Evolutionary conservation across 139 green algal genomes (phyloP).

Genomic region (Chlorella sp.): DNA sequence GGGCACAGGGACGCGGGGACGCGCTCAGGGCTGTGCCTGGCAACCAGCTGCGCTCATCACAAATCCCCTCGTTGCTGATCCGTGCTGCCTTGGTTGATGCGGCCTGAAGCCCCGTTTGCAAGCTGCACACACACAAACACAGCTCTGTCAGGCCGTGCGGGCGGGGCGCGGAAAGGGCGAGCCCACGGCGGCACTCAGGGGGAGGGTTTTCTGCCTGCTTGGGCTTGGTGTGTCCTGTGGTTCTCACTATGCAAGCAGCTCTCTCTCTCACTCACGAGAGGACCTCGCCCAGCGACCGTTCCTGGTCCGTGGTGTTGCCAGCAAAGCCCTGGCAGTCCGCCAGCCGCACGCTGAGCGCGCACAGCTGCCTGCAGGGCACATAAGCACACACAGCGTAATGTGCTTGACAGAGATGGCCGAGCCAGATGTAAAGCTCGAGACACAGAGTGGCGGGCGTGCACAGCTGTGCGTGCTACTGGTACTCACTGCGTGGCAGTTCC

Average conservation of each 20-base stretch:
- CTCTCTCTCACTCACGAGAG: not conserved
- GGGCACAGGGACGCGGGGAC: not conserved
- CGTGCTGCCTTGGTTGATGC: too few species aligned
- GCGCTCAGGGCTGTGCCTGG: too few species aligned
- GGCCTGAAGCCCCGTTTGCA: too few species aligned
- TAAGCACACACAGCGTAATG: not conserved
- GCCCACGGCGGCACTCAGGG: not conserved
- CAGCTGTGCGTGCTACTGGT: too few species aligned
- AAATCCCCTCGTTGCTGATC: too few species aligned
- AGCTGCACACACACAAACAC: not conserved
- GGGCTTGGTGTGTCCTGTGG: not conserved
- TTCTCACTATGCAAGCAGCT: not conserved
- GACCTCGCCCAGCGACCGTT: not conserved
- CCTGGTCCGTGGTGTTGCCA: not conserved
- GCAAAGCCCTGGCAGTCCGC: not conserved
- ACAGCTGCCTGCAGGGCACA: not conserved
- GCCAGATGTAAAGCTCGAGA: too few species aligned
- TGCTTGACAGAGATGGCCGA: too few species aligned
- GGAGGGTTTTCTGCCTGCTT: not conserved
- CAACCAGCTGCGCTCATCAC: too few species aligned
- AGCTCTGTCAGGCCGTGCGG: not conserved
- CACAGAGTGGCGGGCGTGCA: too few species aligned
- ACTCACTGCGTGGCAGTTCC: too few species aligned
- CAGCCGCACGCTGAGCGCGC: not conserved
- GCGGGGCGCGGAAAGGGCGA: not conserved